Conservation (phyloP, 495 filamentous ascomycete genomes). For the Penicillium arizonense region DNA sequence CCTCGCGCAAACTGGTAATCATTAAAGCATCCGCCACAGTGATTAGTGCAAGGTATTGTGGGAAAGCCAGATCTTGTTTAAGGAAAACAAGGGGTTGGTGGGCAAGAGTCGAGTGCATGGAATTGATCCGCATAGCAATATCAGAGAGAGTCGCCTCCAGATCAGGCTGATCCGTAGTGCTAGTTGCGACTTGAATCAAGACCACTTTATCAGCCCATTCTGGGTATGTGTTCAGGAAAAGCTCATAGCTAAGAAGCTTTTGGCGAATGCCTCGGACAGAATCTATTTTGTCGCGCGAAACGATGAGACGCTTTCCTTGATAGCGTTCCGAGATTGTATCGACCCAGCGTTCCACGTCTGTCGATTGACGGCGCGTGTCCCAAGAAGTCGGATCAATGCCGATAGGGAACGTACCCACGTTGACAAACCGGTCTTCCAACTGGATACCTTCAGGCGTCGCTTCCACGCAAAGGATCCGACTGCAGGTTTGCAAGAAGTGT, state of each 20-base stretch:
- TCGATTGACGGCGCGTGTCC: constrained; percentile 65
- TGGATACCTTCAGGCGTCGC: constrained; percentile 84
- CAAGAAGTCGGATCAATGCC: constrained; percentile 82
- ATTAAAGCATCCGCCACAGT: constrained; percentile 86
- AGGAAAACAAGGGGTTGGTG: constrained; percentile 93
- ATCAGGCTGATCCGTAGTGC: constrained; percentile 80
- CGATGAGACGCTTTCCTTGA: constrained; percentile 81
- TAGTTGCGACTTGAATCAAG: constrained; percentile 88
- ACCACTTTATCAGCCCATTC: constrained; percentile 85
- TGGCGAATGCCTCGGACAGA: constrained; percentile 85
- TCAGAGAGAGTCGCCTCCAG: constrained; percentile 84
- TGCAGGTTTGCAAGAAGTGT: constrained; percentile 93
- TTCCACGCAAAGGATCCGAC: constrained; percentile 79
- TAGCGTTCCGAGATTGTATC: constrained; percentile 76
- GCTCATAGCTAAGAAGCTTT: constrained; percentile 87
- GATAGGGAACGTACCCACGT: constrained; percentile 64
- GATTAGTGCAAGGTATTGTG: constrained; percentile 85
- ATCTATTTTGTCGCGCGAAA: constrained; percentile 90
- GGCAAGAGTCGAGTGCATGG: constrained; percentile 78
- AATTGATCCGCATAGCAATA: constrained; percentile 91
- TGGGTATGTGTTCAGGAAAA: constrained; percentile 90
- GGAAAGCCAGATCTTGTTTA: constrained; percentile 87
- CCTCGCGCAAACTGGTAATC: constrained; percentile 89
- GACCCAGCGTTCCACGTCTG: constrained; percentile 74
- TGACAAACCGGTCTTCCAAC: constrained; percentile 88